Percentiles rank a stretch among this genome's conserved stretches.
Evolutionary conservation across 257 asterid species (phyloP).

Genomic region (Fraxinus quadrangulata): DNA sequence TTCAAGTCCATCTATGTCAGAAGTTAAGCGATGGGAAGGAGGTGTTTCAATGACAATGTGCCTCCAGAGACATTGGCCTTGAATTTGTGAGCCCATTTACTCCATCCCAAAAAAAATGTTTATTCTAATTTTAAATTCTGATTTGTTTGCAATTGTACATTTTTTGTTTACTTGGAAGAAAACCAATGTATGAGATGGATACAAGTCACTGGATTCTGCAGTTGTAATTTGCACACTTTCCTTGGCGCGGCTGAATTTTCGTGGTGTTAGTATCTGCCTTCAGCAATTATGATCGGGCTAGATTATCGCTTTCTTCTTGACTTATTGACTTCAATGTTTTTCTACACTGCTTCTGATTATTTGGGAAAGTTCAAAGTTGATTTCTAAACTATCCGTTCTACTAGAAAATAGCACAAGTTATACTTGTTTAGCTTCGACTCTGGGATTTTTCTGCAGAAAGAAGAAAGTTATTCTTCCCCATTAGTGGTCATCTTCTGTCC

Average conservation of each 20-base stretch:
- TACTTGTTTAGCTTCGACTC: no score
- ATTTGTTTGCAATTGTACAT: neutral
- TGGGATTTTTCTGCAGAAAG: neutral
- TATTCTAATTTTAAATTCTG: neutral
- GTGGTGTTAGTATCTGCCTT: neutral
- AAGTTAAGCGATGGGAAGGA: constrained; percentile 45
- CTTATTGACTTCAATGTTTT: neutral
- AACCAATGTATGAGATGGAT: neutral
- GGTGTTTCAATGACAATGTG: constrained; percentile 95
- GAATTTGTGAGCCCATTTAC: constrained; percentile 69
- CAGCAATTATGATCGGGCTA: neutral
- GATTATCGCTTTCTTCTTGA: neutral
- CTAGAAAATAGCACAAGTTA: no score
- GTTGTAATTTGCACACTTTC: neutral
- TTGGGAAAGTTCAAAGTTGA: neutral
- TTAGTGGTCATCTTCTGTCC: neutral
- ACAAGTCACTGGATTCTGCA: neutral
- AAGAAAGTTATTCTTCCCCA: neutral
- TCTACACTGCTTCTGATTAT: neutral
- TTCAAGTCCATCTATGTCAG: constrained; percentile 35
- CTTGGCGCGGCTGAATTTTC: no score
- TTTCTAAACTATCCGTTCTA: neutral
- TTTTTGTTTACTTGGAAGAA: neutral
- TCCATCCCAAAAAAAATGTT: no score
- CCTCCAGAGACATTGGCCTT: constrained; percentile 94